Base-by-base conservation (phyloP, 2,329 filamentous ascomycete species). In the Cladophialophora immunda region DNA sequence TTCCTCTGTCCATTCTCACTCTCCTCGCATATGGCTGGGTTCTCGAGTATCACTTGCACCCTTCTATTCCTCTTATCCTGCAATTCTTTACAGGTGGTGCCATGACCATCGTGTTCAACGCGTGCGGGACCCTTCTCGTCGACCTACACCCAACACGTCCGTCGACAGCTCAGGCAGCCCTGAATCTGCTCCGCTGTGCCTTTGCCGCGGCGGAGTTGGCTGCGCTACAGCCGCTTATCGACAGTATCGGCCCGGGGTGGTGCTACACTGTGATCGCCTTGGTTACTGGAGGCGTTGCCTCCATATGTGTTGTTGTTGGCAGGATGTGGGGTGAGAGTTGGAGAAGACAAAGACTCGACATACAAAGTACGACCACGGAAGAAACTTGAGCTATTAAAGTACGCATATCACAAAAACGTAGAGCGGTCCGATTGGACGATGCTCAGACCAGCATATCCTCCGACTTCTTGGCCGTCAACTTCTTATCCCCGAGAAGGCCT, bases 91-190 rank as follows among this genome's bases (percentile, higher is more conserved):
- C 77, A 29, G 78, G 77, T 0, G 76, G 75, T 58, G 71, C 74
- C n/a, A 70, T 76, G 3, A 79, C 77, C 1, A 73, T 73, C 6
- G 74, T 76, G 55, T 77, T 78, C 61, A 78, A 74, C 11, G 75
- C 77, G 53, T 78, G 75, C 67, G 77, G 73, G 34, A 76, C 78
- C 0, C 71, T 81, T 19, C 68, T 80, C 9, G 77, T 80, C n/a
- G 79, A 81, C 59, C 70, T 78, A 4, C 76, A 78, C 52, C 75
- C 77, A 0, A 73, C 73, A 4, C 68, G 72, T 1, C 75, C 75
- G 47, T 76, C 77, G 13, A 79, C 78, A 58, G 79, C 78, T 1
- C 77, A 75, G 0, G 79, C 79, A 1, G 73, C 78, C 30, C 76
- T 76, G 58, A 81, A 79, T 56, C 58, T 80, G 58, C 75, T 76